phyloP scores from a whole-genome alignment of 331 rosid species.

The Telfairia occidentalis region DNA sequence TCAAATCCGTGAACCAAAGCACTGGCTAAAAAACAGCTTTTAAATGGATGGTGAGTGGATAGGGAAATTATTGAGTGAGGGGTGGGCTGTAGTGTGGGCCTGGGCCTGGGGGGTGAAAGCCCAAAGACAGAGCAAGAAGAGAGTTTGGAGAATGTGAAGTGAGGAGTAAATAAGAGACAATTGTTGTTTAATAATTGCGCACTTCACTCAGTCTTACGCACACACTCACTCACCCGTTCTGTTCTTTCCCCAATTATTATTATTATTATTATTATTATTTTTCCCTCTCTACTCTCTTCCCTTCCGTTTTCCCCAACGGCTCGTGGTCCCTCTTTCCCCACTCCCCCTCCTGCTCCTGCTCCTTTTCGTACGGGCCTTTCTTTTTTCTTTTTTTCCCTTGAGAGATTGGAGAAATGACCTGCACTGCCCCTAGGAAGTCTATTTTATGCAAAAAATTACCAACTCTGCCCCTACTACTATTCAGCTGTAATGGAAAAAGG shows the following conservation, averaged over 20 bases:
- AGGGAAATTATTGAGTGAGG: neutral
- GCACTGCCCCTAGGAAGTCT: too few relatives aligned
- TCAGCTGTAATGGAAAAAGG: neutral
- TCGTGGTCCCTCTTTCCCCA: too few relatives aligned
- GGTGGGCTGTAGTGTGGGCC: neutral
- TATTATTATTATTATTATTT: too few relatives aligned
- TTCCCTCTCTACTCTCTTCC: neutral
- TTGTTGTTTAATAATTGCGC: slow-evolving; percentile 1
- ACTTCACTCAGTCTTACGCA: neutral
- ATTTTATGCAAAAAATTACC: too few relatives aligned
- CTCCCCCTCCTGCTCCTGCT: neutral
- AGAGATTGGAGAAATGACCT: neutral
- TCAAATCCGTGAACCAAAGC: neutral
- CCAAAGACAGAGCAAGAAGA: neutral
- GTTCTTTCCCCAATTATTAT: slow-evolving; percentile 7
- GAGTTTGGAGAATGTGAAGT: neutral
- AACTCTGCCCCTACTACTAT: neutral
- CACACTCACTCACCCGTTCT: neutral
- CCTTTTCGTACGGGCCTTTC: neutral
- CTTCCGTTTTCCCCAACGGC: neutral
- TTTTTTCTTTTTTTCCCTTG: neutral
- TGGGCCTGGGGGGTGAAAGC: neutral
- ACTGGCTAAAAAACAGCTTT: neutral
- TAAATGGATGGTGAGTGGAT: neutral
- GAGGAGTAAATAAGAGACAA: slow-evolving; percentile 2